Evolutionary conservation across 73 alveolate species (phyloP).

Genomic region (Paramecium sexaurelia): DNA sequence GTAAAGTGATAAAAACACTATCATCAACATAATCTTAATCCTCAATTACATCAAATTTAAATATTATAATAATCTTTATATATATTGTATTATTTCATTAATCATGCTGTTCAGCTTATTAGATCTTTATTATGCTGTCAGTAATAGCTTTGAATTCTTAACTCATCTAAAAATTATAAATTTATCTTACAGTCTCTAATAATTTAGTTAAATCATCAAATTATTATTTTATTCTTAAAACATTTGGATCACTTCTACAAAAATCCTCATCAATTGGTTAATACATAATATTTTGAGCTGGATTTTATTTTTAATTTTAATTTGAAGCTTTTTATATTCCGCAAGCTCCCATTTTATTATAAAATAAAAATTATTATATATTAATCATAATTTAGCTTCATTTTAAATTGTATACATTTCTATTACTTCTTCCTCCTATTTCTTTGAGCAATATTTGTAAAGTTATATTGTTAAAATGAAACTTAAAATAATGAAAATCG

Average conservation of each 20-base stretch:
- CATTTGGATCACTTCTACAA: too few species aligned
- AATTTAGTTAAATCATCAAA: neutral
- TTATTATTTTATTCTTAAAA: neutral
- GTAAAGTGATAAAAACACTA: neutral
- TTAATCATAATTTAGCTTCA: neutral
- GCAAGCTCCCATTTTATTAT: neutral
- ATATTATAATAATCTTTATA: neutral
- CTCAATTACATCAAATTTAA: neutral
- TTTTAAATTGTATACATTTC: slow-evolving; percentile 13
- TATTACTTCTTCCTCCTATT: neutral
- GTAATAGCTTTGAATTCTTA: neutral
- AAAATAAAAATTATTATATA: neutral
- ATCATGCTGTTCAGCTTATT: neutral
- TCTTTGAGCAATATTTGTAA: neutral
- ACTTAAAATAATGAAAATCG: neutral
- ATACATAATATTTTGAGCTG: too few species aligned
- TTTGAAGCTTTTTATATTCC: neutral
- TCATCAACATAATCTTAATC: neutral
- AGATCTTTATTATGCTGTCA: neutral
- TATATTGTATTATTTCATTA: neutral
- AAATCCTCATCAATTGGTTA: neutral
- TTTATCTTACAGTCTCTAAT: neutral
- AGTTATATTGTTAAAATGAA: neutral
- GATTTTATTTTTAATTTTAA: too few species aligned
- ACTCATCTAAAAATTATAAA: neutral